Evolutionary conservation across 2,329 filamentous ascomycete genomes (phyloP), one percentile per base, ranked within the genome.

Genomic region (Cercospora zeae-maydis): DNA sequence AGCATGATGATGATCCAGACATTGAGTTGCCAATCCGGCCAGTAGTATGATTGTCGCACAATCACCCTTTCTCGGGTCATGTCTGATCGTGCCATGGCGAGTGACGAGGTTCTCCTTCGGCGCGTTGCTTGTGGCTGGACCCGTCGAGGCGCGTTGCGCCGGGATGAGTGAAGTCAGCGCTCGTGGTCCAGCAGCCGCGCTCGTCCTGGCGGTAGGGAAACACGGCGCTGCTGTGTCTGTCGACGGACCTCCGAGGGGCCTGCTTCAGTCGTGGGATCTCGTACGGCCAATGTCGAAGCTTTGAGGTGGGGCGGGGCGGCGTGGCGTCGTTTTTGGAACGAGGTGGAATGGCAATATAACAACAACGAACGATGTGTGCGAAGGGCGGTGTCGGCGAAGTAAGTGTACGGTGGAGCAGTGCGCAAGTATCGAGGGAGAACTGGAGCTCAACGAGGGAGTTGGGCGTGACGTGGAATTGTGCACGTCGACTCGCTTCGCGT

Each of bases 1-100:
- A 88, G 78, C 73, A 88, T 86, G 67, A 87, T 78, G 74, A 87
- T 85, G 4, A 86, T 86, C 86, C 86, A 88, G 70, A 86, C 75
- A 70, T 88, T 87, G 67, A 88, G 80, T 70, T 87, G 85, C 54
- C 84, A 78, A 74, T 88, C 85, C 2, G 86, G 86, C 86, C 86
- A 88, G 77, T 82, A 83, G 77, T 87, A 88, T 70, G 81, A 80
- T 67, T 81, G 75, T 31, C 79, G 77, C 37, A 81, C 78, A 52
- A 81, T 75, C 19, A 80, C 76, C 51, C 73, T 67, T 45, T 70
- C 66, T n/a, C 70, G 69, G 59, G 66, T 66, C 27, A 68, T 64
- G 62, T 64, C 67, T 64, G 66, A 70, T 61, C 72, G 71, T 30
- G 71, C 72, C 72, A 75, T 74, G 53, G 58, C 70, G 68, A 30